These are phyloP conservation scores for Closterium sp. DNA, from an alignment of 139 green algal species.

Conservation along the genomic window DNA sequence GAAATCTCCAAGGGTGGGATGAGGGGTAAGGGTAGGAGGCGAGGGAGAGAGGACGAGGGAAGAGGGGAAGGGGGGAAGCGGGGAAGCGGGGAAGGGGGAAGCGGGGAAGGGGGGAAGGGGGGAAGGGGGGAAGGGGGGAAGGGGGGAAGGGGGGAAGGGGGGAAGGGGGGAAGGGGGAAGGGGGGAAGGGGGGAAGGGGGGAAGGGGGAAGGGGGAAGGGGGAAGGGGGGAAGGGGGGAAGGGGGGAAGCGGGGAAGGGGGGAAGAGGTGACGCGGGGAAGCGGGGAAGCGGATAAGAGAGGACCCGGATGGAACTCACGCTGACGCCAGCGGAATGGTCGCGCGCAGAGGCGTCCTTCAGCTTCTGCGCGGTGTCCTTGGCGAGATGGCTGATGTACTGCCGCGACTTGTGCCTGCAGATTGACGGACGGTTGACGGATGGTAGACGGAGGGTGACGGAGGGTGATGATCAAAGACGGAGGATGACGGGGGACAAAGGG, in stretches of 20 bases:
- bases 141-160: background rate
- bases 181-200: background rate
- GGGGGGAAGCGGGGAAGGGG: too few relatives aligned
- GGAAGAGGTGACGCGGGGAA: background rate
- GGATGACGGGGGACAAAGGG: background rate
- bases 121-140: too few relatives aligned
- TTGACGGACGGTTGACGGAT: too few relatives aligned
- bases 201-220: background rate
- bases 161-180: background rate
- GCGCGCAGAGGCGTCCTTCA: slow-evolving; percentile 35
- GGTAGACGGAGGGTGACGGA: too few relatives aligned
- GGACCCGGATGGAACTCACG: slow-evolving; percentile 22
- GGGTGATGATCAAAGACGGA: background rate
- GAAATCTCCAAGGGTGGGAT: too few relatives aligned
- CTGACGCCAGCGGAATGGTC: slow-evolving; percentile 29
- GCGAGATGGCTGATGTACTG: slow-evolving; percentile 45
- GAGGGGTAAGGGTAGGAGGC: background rate
- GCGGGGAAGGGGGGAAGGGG: background rate
- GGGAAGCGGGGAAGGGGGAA: background rate
- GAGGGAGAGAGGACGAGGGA: background rate
- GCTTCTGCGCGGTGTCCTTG: slow-evolving; percentile 43
- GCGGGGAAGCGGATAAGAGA: background rate
- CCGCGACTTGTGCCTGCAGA: slow-evolving; percentile 44
- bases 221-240: background rate
- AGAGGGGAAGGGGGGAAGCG: background rate